These are phyloP conservation scores for Pseudotsuga menziesii DNA, from an alignment of 75 land plant species.

Conservation along the genomic window DNA sequence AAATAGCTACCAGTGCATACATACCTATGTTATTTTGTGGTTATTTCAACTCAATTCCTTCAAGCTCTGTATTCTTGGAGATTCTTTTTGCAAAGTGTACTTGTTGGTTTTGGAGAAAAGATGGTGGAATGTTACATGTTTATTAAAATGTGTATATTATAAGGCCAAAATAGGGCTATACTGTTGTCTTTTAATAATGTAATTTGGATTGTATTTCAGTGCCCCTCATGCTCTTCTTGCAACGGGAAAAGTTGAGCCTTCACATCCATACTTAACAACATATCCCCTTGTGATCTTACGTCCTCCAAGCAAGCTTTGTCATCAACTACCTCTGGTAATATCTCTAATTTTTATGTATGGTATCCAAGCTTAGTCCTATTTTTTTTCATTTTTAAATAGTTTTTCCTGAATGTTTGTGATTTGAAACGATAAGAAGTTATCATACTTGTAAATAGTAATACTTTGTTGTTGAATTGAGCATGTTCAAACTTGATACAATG, in stretches of 20 bases:
- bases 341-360: not conserved
- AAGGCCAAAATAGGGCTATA: not conserved
- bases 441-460: no score
- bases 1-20: conserved; percentile 94
- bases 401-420: not conserved
- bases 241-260: conserved; percentile 75
- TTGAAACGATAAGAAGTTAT: not conserved
- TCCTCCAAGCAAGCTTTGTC: conserved; percentile 72
- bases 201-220: conserved; percentile 41
- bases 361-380: not conserved
- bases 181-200: not conserved
- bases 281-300: conserved; percentile 86
- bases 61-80: conserved; percentile 56
- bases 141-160: not conserved
- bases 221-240: conserved; percentile 94
- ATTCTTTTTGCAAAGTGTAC: conserved; percentile 1
- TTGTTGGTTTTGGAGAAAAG: not conserved
- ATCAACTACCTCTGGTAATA: conserved; percentile 78
- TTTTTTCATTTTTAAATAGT: not conserved
- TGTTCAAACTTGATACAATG: no score
- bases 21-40: conserved; percentile 99
- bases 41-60: conserved; percentile 93
- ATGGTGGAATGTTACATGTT: not conserved
- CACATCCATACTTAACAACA: conserved; percentile 71
- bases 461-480: no score